Conservation (phyloP, 2,329 filamentous ascomycete species). For the Cadophora sp. region DNA sequence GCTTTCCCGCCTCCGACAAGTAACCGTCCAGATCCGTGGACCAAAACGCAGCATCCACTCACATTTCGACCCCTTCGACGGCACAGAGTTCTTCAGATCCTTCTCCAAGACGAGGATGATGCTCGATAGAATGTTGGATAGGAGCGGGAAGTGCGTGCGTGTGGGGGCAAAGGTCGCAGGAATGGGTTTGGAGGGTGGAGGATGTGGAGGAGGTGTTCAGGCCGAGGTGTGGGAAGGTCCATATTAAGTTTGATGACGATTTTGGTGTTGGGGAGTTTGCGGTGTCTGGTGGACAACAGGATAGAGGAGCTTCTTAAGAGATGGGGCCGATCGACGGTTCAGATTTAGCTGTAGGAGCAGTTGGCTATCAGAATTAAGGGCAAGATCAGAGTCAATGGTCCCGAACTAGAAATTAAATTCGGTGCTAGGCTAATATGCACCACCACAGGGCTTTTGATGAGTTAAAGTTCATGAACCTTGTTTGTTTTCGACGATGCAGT, state of each 20-base stretch:
- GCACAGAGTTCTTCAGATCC: slow-evolving; percentile 7
- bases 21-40: slow-evolving; percentile 8
- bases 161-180: not conserved
- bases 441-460: slow-evolving; percentile 95
- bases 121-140: slow-evolving; percentile 19
- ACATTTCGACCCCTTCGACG: not conserved
- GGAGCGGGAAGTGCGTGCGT: not conserved
- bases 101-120: slow-evolving; percentile 8
- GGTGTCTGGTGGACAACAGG: not conserved
- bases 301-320: not conserved
- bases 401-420: not conserved
- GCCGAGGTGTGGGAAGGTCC: slow-evolving; percentile 4
- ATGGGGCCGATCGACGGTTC: slow-evolving; percentile 75
- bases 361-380: slow-evolving; percentile 92
- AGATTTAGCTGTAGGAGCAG: slow-evolving; percentile 98
- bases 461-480: slow-evolving; percentile 99
- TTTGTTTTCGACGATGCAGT: slow-evolving; percentile 95
- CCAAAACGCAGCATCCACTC: not conserved
- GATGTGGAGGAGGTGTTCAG: slow-evolving; percentile 14
- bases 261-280: not conserved
- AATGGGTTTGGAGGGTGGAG: slow-evolving; percentile 17
- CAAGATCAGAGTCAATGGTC: slow-evolving; percentile 81
- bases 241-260: slow-evolving; percentile 18
- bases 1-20: not conserved
- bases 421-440: slow-evolving; percentile 32